A percentile compares a stretch with the other conserved stretches of the same genome.
Evolutionary conservation across 768 basidiomycete genomes (phyloP).

Genomic region (Mycena metata): DNA sequence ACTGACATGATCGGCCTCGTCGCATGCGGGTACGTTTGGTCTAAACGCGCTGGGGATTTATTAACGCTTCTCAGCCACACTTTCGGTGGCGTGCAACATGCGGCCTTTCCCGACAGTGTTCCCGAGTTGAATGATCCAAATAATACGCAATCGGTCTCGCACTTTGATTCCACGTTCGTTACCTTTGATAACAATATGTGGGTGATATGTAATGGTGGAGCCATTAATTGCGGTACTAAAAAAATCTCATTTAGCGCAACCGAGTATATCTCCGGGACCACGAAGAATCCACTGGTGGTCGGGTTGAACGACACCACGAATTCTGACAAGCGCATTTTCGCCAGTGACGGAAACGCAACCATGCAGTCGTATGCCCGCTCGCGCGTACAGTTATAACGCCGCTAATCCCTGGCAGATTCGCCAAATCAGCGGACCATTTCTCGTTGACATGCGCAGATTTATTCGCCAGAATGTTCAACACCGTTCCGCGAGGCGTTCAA

Average conservation of each 20-base stretch:
- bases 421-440: not conserved
- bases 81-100: constrained; percentile 14
- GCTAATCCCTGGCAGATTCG: not conserved
- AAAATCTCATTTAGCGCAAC: constrained; percentile 44
- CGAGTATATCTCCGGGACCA: constrained; percentile 49
- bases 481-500: constrained; percentile 3
- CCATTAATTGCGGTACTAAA: not conserved
- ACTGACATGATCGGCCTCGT: not conserved
- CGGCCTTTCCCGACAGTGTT: not conserved
- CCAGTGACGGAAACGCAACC: constrained; percentile 52
- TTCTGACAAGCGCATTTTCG: not conserved
- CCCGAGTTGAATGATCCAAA: not conserved
- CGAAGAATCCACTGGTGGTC: too few species aligned
- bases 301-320: too few species aligned
- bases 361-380: constrained; percentile 43
- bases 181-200: constrained; percentile 13
- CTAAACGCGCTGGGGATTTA: too few species aligned
- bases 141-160: not conserved
- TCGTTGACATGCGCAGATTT: constrained; percentile 12
- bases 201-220: not conserved
- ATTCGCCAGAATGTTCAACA: constrained; percentile 12
- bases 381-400: too few species aligned
- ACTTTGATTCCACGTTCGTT: constrained; percentile 1
- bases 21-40: constrained; percentile 20
- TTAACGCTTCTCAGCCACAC: constrained; percentile 1